Evolutionary conservation across 345 rosid species (phyloP), one percentile per base, ranked within the genome.

Genomic region (Kandelia obovata): DNA sequence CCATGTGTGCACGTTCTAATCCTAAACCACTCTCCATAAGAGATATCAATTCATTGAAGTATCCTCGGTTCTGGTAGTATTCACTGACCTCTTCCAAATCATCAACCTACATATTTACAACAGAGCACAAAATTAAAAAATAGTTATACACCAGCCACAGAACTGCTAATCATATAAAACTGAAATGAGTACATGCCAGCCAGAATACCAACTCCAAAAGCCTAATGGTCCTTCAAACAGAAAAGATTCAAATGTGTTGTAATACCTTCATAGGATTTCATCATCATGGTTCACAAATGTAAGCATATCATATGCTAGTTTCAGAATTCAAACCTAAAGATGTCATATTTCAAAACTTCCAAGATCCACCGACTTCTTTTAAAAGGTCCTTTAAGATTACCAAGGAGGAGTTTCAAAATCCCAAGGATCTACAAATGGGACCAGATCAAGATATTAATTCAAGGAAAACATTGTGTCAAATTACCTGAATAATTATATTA

Each of bases 1-100:
- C 99, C 99, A 95, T 95, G 78, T 95, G 99, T 35, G 98, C 99
- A 35, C 98, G 96, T 82, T 95, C 99, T 58, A 95, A 81, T 57
- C 99, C 98, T 37, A 94, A 79, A 65, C 99, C 99, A 80, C 99
- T 95, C 85, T 95, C 99, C 97, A 95, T 90, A 64, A 95, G 97
- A 71, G 99, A 92, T 75, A 95, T 95, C 66, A 95, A 66, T 68
- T 95, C 99, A 84, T 83, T 95, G 83, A 95, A 95, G 88, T 87
- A 83, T 53, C 99, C 99, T 86, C 94, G 86, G 82, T 95, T 92
- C 87, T 95, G 99, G 79, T 95, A 95, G 77, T 69, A 95, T 71
- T 95, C 96, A 26, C 99, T 92, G 69, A 95, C 97, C 75, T 95
- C 99, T 77, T 95, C 97, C 78, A 95, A 74, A 76, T 95, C 96